Conservation (phyloP, 495 filamentous ascomycete species). For the Podospora sp. region DNA sequence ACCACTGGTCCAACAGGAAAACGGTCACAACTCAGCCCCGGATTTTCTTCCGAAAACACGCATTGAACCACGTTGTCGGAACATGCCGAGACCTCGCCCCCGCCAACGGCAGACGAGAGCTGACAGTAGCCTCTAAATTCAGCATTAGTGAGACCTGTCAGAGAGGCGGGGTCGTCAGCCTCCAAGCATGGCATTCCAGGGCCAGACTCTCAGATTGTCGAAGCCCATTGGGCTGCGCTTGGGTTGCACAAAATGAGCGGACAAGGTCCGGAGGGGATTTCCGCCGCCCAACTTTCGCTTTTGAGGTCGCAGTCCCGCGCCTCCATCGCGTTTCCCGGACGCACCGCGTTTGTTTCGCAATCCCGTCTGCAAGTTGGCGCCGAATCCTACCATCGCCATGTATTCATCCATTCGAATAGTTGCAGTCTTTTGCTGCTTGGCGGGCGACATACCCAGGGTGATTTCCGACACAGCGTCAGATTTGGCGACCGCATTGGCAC, state of each 20-base stretch:
- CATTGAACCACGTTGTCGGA: not conserved
- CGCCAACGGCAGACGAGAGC: not conserved
- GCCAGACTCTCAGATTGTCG: not conserved
- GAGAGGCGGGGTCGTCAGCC: not conserved
- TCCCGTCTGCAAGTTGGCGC: not conserved
- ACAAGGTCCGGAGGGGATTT: constrained; percentile 9
- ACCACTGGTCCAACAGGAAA: not conserved
- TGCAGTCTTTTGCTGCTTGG: constrained; percentile 9
- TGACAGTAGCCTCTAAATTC: not conserved
- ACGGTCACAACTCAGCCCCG: not conserved
- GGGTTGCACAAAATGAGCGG: not conserved
- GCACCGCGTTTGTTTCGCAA: not conserved
- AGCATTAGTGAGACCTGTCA: not conserved
- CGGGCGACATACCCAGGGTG: not conserved
- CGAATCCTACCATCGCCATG: constrained; percentile 1
- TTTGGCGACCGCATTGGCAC: constrained; percentile 1
- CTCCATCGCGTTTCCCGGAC: not conserved
- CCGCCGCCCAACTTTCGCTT: not conserved
- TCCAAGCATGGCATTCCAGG: not conserved
- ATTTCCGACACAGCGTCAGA: constrained; percentile 11
- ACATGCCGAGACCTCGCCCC: not conserved
- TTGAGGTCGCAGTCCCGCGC: not conserved
- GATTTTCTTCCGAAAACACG: not conserved
- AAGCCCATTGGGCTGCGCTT: not conserved
- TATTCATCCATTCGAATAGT: not conserved